Percentiles rank a stretch among this genome's conserved stretches.
Evolutionary conservation across 177 flowering plant genomes (phyloP).

Genomic region (Telopea speciosissima): DNA sequence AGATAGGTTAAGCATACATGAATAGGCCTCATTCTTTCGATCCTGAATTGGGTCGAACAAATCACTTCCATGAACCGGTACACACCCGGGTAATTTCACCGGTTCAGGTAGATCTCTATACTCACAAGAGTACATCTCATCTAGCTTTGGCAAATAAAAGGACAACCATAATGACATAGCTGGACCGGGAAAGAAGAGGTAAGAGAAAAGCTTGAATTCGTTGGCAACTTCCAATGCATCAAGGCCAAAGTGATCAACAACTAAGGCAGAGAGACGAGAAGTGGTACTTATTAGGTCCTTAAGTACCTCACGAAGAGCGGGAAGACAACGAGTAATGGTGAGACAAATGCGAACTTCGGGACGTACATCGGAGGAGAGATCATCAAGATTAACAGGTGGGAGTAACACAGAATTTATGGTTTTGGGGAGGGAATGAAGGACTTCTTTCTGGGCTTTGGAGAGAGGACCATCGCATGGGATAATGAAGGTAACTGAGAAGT

Average conservation of each 20-base stretch:
- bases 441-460: slow-evolving; percentile 9
- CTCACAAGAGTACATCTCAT: slow-evolving; percentile 21
- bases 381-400: slow-evolving; percentile 22
- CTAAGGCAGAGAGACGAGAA: slow-evolving; percentile 10
- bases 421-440: slow-evolving; percentile 11
- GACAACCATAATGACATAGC: slow-evolving; percentile 21
- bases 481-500: slow-evolving; percentile 27
- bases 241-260: slow-evolving; percentile 27
- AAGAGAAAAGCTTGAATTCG: slow-evolving; percentile 22
- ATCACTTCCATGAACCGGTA: slow-evolving; percentile 29
- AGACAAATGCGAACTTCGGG: slow-evolving; percentile 27
- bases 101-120: slow-evolving; percentile 29
- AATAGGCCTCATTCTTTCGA: slow-evolving; percentile 24
- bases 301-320: slow-evolving; percentile 20
- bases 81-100: slow-evolving; percentile 29
- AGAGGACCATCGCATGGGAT: slow-evolving; percentile 29
- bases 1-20: slow-evolving; percentile 12
- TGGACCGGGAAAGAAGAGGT: slow-evolving; percentile 22
- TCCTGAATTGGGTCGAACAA: slow-evolving; percentile 27
- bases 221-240: slow-evolving; percentile 25
- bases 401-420: slow-evolving; percentile 18
- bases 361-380: slow-evolving; percentile 17
- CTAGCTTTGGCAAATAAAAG: slow-evolving; percentile 21
- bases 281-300: background rate
- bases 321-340: slow-evolving; percentile 23